Evolutionary conservation across 345 rosid species (phyloP).

Genomic region (Populus alba): DNA sequence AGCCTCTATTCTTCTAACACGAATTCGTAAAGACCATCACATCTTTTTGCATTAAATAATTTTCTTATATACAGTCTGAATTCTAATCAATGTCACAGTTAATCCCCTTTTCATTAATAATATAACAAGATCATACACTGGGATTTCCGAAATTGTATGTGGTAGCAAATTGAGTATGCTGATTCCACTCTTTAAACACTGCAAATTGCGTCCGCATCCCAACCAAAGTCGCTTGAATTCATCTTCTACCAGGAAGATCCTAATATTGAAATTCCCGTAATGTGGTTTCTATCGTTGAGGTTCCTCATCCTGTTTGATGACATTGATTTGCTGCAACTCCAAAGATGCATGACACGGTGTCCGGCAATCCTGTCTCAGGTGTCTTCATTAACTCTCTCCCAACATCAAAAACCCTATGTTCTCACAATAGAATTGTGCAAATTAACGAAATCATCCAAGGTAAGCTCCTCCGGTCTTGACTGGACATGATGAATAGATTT

Average conservation of each 20-base stretch:
- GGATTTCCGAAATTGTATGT: neutral
- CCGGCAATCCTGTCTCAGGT: neutral
- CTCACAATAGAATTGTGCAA: conserved; percentile 59
- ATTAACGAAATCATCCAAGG: conserved; percentile 75
- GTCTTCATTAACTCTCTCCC: neutral
- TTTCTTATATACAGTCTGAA: neutral
- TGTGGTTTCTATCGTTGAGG: neutral
- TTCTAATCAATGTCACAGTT: neutral
- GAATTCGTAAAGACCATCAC: neutral
- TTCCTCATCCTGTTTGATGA: neutral
- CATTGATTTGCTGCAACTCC: neutral
- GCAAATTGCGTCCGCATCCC: neutral
- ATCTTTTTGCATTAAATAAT: neutral
- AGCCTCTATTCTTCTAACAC: neutral
- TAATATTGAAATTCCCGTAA: neutral
- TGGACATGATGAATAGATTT: conserved; percentile 30
- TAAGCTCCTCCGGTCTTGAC: conserved; percentile 97
- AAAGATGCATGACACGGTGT: neutral
- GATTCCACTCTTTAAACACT: neutral
- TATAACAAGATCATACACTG: neutral
- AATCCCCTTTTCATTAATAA: neutral
- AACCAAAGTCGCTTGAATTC: neutral
- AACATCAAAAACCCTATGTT: conserved; percentile 12
- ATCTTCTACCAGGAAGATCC: neutral
- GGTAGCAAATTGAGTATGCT: neutral